Conservation (phyloP, 2,329 filamentous ascomycete genomes). For the Colletotrichum tropicale region DNA sequence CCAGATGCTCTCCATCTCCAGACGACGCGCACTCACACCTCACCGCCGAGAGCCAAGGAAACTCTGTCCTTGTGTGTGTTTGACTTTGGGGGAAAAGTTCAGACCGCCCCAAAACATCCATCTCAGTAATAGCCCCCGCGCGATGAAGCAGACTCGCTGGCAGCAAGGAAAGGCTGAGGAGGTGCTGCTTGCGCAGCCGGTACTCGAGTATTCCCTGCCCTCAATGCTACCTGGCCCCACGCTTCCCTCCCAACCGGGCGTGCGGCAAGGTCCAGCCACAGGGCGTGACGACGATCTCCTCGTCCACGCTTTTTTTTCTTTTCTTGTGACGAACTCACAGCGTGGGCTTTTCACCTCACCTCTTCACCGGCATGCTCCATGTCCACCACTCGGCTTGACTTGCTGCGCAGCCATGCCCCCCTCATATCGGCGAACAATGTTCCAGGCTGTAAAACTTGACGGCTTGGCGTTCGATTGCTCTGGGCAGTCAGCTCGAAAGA, state of each 20-base stretch:
- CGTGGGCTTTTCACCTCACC: neutral
- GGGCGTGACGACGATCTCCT: neutral
- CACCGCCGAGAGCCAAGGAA: neutral
- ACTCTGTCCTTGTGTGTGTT: neutral
- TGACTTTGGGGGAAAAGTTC: neutral
- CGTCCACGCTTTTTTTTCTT: neutral
- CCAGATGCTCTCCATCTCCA: neutral
- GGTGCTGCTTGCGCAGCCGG: neutral
- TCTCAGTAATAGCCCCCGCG: neutral
- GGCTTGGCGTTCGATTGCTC: neutral
- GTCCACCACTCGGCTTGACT: neutral
- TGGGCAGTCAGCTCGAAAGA: neutral
- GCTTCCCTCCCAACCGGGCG: neutral
- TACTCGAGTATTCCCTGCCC: neutral
- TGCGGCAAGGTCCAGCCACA: neutral
- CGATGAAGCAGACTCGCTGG: neutral
- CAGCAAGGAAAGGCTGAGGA: neutral
- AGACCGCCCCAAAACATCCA: neutral
- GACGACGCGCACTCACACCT: neutral
- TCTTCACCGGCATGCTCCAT: neutral
- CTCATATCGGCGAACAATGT: neutral
- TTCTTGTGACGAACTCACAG: neutral
- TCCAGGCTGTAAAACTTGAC: neutral
- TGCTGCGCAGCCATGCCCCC: neutral
- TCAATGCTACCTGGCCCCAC: neutral